These are phyloP conservation scores for Coprinopsis sp. DNA, from an alignment of 768 basidiomycete species.

Conservation along the genomic window DNA sequence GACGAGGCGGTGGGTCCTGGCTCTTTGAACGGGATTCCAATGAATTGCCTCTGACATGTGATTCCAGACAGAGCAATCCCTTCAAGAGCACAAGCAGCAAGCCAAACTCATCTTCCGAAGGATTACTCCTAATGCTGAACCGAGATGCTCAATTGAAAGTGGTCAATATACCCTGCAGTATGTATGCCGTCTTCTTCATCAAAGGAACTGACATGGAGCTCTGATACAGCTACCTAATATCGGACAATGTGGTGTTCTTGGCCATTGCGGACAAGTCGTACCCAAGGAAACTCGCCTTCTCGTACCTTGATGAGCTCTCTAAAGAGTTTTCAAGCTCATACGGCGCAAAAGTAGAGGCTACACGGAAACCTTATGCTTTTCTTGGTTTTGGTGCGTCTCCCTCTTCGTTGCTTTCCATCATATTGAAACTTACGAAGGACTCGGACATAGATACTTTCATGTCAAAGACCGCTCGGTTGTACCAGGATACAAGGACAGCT, in stretches of 20 bases:
- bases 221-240: constrained; percentile 92
- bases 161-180: constrained; percentile 95
- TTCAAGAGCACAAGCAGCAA: constrained; percentile 98
- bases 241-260: constrained; percentile 91
- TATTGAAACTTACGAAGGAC: too few species aligned
- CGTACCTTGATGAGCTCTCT: constrained; percentile 92
- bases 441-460: constrained; percentile 90
- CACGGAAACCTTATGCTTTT: constrained; percentile 97
- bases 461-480: constrained; percentile 93
- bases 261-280: constrained; percentile 96
- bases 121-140: constrained; percentile 90
- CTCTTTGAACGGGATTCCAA: not conserved
- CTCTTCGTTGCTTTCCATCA: too few species aligned
- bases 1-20: constrained; percentile 76
- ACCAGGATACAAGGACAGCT: constrained; percentile 89
- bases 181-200: constrained; percentile 25
- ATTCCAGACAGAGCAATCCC: constrained; percentile 80
- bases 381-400: constrained; percentile 84
- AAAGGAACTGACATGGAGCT: constrained; percentile 7
- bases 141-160: constrained; percentile 94
- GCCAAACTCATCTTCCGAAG: constrained; percentile 95
- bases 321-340: constrained; percentile 95
- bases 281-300: constrained; percentile 94
- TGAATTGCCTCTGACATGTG: constrained; percentile 24
- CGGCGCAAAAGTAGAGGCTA: constrained; percentile 87